These are phyloP conservation scores for Zychaea mexicana DNA, from an alignment of 371 early-diverging fungal genomes.

Conservation along the genomic window DNA sequence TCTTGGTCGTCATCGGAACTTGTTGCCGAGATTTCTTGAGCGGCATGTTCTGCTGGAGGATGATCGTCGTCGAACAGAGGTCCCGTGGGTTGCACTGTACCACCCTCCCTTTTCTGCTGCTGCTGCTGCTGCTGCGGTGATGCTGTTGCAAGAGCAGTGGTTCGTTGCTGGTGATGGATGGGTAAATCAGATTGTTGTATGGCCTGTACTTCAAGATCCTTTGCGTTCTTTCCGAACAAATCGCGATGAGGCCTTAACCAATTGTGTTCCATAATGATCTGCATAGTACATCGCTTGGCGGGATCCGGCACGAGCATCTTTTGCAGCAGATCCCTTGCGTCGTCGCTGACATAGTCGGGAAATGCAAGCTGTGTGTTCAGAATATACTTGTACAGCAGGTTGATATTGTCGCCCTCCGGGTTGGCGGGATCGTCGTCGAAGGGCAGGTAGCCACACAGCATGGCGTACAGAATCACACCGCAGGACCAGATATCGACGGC, in stretches of 20 bases:
- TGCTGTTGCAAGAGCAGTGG: neutral
- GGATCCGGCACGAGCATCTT: slow-evolving; percentile 95
- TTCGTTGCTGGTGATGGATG: slow-evolving; percentile 13
- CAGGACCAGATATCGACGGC: slow-evolving; percentile 97
- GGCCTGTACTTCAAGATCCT: slow-evolving; percentile 24
- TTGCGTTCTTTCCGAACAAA: slow-evolving; percentile 29
- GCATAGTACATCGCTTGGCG: slow-evolving; percentile 81
- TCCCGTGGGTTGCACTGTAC: slow-evolving; percentile 8
- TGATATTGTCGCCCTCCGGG: slow-evolving; percentile 96
- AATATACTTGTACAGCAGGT: slow-evolving; percentile 94
- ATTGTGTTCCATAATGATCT: slow-evolving; percentile 82
- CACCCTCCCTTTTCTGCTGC: neutral
- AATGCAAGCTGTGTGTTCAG: slow-evolving; percentile 87
- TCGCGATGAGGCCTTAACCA: slow-evolving; percentile 56
- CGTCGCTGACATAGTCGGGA: slow-evolving; percentile 85
- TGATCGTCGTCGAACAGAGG: neutral
- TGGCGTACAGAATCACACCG: slow-evolving; percentile 95
- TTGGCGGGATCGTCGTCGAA: slow-evolving; percentile 99
- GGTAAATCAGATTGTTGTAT: slow-evolving; percentile 21
- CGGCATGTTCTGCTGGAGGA: neutral
- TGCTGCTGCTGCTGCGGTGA: neutral
- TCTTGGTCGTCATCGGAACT: slow-evolving; percentile 5
- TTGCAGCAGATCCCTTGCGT: slow-evolving; percentile 82
- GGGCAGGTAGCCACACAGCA: slow-evolving; percentile 98
- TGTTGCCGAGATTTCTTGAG: neutral